phyloP scores from a whole-genome alignment of 176 grass and related monocot genomes.

The Chrysopogon serrulatus region DNA sequence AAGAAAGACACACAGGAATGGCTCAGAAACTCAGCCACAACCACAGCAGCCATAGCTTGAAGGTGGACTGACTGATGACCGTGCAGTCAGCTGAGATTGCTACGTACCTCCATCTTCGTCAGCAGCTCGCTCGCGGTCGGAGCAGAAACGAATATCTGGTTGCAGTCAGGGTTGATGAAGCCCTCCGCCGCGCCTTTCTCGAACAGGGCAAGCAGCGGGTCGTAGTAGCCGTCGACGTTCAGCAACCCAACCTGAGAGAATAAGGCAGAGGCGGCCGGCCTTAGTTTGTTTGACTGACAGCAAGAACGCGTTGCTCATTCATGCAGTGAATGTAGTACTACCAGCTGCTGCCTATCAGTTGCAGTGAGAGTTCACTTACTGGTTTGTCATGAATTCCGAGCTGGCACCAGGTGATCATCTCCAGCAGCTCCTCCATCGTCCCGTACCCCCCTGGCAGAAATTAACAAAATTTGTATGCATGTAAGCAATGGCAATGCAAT shows the following conservation, averaged over 20 bases:
- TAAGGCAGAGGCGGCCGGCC: background rate
- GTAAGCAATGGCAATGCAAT: background rate
- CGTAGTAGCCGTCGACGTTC: conserved; percentile 89
- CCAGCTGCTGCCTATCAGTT: background rate
- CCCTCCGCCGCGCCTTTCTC: conserved; percentile 69
- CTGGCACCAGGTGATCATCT: conserved; percentile 96
- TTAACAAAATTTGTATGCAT: background rate
- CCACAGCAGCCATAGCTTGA: no score
- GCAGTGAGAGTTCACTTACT: conserved; percentile 13
- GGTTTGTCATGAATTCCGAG: conserved; percentile 88
- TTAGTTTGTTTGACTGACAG: background rate
- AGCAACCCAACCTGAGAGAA: conserved; percentile 66
- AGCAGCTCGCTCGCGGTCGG: conserved; percentile 58
- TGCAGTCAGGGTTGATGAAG: conserved; percentile 68
- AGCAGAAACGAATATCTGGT: conserved; percentile 65
- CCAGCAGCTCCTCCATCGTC: conserved; percentile 86
- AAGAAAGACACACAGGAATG: no score
- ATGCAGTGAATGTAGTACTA: no score
- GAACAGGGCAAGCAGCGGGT: conserved; percentile 61
- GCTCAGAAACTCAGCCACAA: no score
- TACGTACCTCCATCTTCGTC: conserved; percentile 88
- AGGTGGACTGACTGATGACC: no score
- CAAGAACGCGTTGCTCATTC: background rate
- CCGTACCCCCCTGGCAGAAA: conserved; percentile 66
- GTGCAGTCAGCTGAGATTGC: no score